phyloP scores from a whole-genome alignment of 2,329 filamentous ascomycete genomes.

The Scedosporium minutisporum region DNA sequence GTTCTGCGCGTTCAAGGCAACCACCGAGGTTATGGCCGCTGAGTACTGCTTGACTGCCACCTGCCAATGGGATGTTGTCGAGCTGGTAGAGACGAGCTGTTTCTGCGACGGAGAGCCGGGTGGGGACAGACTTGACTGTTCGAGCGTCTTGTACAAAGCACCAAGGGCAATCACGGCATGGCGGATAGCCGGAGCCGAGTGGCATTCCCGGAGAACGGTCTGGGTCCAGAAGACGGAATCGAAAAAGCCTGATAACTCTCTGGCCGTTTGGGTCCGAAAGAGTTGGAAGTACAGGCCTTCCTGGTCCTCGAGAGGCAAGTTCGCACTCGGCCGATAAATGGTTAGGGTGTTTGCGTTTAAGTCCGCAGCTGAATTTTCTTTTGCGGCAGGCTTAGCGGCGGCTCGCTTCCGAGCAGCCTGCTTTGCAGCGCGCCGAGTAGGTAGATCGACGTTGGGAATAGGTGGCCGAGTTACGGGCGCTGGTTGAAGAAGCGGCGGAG shows the following conservation, averaged over 20 bases:
- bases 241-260: constrained; percentile 57
- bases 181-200: constrained; percentile 49
- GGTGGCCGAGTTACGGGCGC: constrained; percentile 2
- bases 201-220: constrained; percentile 53
- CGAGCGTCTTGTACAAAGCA: constrained; percentile 57
- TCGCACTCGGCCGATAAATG: constrained; percentile 15
- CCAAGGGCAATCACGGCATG: constrained; percentile 58
- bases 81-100: constrained; percentile 23
- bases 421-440: constrained; percentile 19
- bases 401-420: constrained; percentile 10
- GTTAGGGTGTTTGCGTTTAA: neutral
- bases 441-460: neutral
- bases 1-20: constrained; percentile 32
- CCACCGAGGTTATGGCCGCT: constrained; percentile 42
- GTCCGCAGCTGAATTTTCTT: neutral
- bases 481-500: constrained; percentile 9
- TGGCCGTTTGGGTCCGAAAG: constrained; percentile 51
- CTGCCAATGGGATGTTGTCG: constrained; percentile 43
- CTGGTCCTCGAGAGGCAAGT: constrained; percentile 36
- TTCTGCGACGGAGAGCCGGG: constrained; percentile 32
- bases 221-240: constrained; percentile 56
- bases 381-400: constrained; percentile 7
- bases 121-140: constrained; percentile 43
- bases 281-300: constrained; percentile 54
- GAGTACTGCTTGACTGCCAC: constrained; percentile 52